Base-by-base conservation (phyloP, 768 basidiomycete species). In the Coprinopsis marcescibilis region DNA sequence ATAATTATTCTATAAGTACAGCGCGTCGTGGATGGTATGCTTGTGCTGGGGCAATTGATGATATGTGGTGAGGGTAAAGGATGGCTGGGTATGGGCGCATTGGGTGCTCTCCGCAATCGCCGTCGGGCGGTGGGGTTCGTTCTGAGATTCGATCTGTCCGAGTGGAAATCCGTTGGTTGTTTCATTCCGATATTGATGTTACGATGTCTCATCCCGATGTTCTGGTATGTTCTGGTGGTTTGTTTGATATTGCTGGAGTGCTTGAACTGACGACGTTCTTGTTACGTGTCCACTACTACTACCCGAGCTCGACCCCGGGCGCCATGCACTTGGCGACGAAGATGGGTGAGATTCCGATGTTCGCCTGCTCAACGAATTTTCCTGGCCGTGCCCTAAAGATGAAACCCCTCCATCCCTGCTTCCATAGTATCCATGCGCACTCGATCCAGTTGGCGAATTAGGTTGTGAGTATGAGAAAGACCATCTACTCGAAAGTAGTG, bases 401-500 rank as follows among this genome's bases (percentile, higher is more conserved):
- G 47, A 34, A 39, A 37, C 21, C 21, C 46, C 23, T 23, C 34
- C 38, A 36, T 41, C 26, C 41, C 46, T 19, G 40, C 43, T n/a
- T 39, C 45, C 14, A 21, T 30, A 29, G 26, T 51, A 35, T 10
- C 19, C 49, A 26, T 50, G 50, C 17, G 46, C 48, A 34, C 43
- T 43, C 0, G 48, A 44, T 30, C 36, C 36, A 21, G 37, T 35
- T 14, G 46, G 43, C 23, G 53, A 54, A 14, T 48, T 27, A 4
- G 53, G 50, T 29, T 47, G 38, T 17, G 46, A 51, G 20, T 27
- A 34, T 17, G 30, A 21, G 23, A 45, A 62, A 14, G 67, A 67
- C 71, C 67, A 71, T 49, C 67, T 51, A 15, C 66, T 58, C 11
- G 69, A 66, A 15, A 70, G 57, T 23, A 69, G 49, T 3, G 67